Evolutionary conservation across 1,139 yeast species (phyloP), one percentile per base, ranked within the genome.

Genomic region (Keqinozyma sinolaborantium): DNA sequence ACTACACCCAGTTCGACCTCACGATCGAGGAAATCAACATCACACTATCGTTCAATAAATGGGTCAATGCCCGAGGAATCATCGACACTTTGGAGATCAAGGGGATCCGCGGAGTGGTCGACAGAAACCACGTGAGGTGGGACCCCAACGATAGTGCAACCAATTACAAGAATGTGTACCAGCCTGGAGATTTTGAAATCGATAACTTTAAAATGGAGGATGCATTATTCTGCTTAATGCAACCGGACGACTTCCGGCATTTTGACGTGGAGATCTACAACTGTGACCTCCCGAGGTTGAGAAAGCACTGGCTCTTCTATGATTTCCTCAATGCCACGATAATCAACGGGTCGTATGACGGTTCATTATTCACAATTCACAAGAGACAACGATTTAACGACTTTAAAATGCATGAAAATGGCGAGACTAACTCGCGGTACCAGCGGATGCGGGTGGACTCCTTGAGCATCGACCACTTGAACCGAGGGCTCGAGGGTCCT

Each of bases 301-400:
- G 98, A 33, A 87, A 88, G 53, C 95, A 92, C 51, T 92, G 97
- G 97, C 64, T 92, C 24, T 83, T 86, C 48, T 83, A 83, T 52
- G 98, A 92, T 55, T 66, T 90, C 31, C 57, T 92, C 39, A 85
- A 84, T 50, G 95, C 97, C 5, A 83, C 78, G 44, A 79, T 81
- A 44, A 77, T 90, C 58, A 83, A 92, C 41, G 98, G 98, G 0
- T 76, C 95, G 3, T 92, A 87, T 54, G 98, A 92, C 56, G 86
- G 90, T 44, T 83, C 97, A 1, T 66, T 92, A 44, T 92, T 92
- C 62, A 90, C 97, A 1, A 77, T 92, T 25, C 95, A 92, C 53
- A 84, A 84, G 42, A 75, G 82, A 33, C 95, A 82, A 51, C 54
- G 76, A 41, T 57, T 64, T 25, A 71, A 68, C 42, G 77, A 70